phyloP scores from a whole-genome alignment of 2,329 filamentous ascomycete species.

The Ophiostoma piceae region DNA sequence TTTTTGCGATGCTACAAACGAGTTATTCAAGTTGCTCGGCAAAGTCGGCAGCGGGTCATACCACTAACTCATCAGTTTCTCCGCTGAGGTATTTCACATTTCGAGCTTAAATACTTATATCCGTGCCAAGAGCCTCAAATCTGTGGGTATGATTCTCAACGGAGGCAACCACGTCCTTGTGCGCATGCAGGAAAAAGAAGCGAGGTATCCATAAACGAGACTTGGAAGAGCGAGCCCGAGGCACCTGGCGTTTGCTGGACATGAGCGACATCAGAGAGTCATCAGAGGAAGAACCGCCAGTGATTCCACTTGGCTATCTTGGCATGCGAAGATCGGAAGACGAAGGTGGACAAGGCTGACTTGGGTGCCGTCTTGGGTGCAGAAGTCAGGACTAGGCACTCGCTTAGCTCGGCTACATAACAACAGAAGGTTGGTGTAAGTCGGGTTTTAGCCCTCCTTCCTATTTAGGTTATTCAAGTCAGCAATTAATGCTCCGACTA shows the following conservation, averaged over 20 bases:
- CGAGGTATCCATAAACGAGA: neutral
- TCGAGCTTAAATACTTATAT: too few species aligned
- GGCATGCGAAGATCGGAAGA: neutral
- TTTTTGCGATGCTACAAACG: too few species aligned
- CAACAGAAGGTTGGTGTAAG: neutral
- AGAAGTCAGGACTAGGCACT: neutral
- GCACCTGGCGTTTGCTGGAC: neutral
- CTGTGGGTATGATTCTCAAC: neutral
- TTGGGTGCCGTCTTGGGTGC: constrained; percentile 4
- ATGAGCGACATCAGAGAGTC: neutral
- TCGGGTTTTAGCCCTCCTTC: neutral
- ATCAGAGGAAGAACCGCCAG: neutral
- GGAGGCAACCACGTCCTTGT: neutral
- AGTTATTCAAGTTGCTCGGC: too few species aligned
- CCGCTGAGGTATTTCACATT: too few species aligned
- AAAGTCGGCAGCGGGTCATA: too few species aligned
- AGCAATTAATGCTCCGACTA: neutral
- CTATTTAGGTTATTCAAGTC: neutral
- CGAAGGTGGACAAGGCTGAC: neutral
- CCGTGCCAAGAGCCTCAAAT: neutral
- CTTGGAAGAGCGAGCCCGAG: neutral
- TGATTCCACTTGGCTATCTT: neutral
- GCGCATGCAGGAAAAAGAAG: neutral
- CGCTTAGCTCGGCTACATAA: neutral
- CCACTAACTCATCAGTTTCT: too few species aligned